phyloP scores from a whole-genome alignment of 2,329 filamentous ascomycete species.

The Sclerotinia borealis region DNA sequence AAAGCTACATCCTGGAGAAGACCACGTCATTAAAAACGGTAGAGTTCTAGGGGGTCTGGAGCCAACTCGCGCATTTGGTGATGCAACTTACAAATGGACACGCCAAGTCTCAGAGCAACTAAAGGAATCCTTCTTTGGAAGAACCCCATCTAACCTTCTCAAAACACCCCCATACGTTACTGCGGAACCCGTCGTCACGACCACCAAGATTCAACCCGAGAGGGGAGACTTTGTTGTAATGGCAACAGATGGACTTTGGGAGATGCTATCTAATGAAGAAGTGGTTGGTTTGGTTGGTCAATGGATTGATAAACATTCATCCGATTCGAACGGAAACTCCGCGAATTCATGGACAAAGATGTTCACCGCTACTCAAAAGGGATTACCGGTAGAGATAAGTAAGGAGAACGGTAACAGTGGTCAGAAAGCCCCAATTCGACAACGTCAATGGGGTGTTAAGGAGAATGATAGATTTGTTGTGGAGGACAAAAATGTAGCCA shows the following conservation, averaged over 20 bases:
- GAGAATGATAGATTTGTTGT: conserved; percentile 79
- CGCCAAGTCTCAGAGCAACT: conserved; percentile 77
- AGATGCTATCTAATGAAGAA: conserved; percentile 98
- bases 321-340: conserved; percentile 29
- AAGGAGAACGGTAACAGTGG: conserved; percentile 50
- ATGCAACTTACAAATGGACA: conserved; percentile 96
- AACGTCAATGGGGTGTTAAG: conserved; percentile 84
- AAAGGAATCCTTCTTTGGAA: conserved; percentile 80
- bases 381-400: conserved; percentile 71
- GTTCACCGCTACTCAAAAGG: conserved; percentile 48
- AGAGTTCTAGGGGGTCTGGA: conserved; percentile 88
- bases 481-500: conserved; percentile 92
- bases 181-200: conserved; percentile 89
- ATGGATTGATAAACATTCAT: conserved; percentile 79
- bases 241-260: conserved; percentile 95
- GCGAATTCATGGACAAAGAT: conserved; percentile 61
- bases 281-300: conserved; percentile 93
- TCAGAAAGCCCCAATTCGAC: conserved; percentile 79
- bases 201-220: conserved; percentile 81
- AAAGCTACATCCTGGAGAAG: conserved; percentile 81
- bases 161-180: conserved; percentile 96
- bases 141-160: conserved; percentile 67
- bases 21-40: conserved; percentile 79
- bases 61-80: conserved; percentile 89
- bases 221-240: conserved; percentile 94